These are phyloP conservation scores for Mycena vulgaris DNA, from an alignment of 768 basidiomycete genomes.

Conservation along the genomic window DNA sequence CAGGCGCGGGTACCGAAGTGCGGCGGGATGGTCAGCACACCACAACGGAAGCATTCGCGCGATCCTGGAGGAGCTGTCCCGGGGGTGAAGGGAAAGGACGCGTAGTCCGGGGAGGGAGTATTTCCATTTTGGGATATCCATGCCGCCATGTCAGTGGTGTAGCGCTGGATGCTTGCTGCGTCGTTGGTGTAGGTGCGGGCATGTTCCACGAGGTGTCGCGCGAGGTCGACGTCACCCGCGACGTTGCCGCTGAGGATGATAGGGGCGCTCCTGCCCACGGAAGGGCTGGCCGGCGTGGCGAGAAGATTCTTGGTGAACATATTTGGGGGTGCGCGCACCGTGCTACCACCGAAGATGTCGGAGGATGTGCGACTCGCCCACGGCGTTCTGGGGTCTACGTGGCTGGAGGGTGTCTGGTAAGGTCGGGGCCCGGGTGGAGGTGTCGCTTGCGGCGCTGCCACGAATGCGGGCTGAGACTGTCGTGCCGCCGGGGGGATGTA, in stretches of 20 bases:
- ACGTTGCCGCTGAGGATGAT: conserved; percentile 13
- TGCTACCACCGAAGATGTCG: conserved; percentile 15
- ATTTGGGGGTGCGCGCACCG: neutral
- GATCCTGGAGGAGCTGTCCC: conserved; percentile 14
- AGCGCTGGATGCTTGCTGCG: conserved; percentile 3
- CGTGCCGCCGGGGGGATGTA: neutral
- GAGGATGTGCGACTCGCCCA: neutral
- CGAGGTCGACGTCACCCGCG: neutral
- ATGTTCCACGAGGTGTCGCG: neutral
- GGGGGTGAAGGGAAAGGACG: conserved; percentile 7
- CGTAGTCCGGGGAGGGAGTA: neutral
- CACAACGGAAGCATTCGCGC: conserved; percentile 23
- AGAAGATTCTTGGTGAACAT: neutral
- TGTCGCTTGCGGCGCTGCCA: neutral
- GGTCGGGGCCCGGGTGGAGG: neutral
- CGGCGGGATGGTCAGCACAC: neutral
- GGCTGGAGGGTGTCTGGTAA: neutral
- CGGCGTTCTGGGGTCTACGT: neutral
- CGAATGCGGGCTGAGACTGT: neutral
- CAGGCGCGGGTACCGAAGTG: conserved; percentile 11
- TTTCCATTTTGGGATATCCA: conserved; percentile 22
- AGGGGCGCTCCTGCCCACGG: neutral
- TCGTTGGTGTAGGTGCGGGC: conserved; percentile 11
- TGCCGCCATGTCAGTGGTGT: neutral
- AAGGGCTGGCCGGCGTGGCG: neutral